A percentile compares a stretch with the other conserved stretches of the same genome.
Conservation (phyloP, 2,329 filamentous ascomycete genomes). For the Emericellopsis atlantica region DNA sequence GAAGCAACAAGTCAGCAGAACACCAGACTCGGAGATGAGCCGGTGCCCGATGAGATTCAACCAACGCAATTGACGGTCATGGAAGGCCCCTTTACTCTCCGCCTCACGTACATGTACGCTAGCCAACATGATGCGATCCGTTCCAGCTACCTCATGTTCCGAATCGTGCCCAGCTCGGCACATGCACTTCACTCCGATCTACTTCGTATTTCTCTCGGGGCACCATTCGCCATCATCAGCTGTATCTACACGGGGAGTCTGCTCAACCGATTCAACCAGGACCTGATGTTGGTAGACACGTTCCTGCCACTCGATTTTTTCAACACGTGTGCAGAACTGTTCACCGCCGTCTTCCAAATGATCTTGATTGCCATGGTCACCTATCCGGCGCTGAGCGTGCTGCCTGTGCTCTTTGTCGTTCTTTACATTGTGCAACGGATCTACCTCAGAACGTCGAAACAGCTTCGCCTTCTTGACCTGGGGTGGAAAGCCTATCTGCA, state of each 20-base stretch:
- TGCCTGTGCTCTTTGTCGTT: constrained; percentile 25
- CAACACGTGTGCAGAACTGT: constrained; percentile 12
- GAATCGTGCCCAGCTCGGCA: constrained; percentile 13
- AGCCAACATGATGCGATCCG: constrained; percentile 9
- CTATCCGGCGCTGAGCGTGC: constrained; percentile 19
- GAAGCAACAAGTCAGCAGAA: too few species aligned
- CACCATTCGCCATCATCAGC: not conserved
- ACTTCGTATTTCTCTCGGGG: not conserved
- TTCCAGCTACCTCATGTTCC: constrained; percentile 7
- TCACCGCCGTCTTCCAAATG: constrained; percentile 9
- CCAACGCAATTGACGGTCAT: too few species aligned
- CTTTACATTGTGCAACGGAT: constrained; percentile 32
- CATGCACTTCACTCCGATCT: constrained; percentile 11
- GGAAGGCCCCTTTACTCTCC: not conserved
- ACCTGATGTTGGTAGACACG: constrained; percentile 27
- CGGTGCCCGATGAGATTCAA: too few species aligned
- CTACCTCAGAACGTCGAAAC: constrained; percentile 38
- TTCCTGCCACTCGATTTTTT: constrained; percentile 19
- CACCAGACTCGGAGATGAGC: constrained; percentile 10
- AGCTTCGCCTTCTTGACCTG: constrained; percentile 36
- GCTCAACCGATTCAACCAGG: constrained; percentile 24
- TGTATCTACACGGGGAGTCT: not conserved
- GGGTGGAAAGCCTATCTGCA: constrained; percentile 35
- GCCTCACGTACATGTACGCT: constrained; percentile 6
- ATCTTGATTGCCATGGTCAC: constrained; percentile 11